Evolutionary conservation across 2,329 filamentous ascomycete genomes (phyloP), one percentile per base, ranked within the genome.

Genomic region (Thielaviopsis punctulata): DNA sequence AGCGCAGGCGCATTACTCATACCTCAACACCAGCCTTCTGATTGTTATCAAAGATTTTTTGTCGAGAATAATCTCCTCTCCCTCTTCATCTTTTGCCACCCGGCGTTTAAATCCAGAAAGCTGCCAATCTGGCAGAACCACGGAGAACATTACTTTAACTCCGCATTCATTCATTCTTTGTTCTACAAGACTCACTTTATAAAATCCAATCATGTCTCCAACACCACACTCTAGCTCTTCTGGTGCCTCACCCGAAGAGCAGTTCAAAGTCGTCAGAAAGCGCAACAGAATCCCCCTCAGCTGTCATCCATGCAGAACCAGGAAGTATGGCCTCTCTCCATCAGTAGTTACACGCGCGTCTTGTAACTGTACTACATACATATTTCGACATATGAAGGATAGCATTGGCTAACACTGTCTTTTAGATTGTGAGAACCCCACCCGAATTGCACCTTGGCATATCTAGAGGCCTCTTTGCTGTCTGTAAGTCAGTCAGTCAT

Each of bases 211-310:
- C 56, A 86, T 87, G 84, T 79, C 80, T 55, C 84, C 84, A 22
- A 88, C 85, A 49, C 83, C 86, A 52, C 80, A 83, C 19, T 88
- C 84, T 25, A 86, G 83, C 51, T 80, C 80, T 55, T 79, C 83
- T 57, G 75, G 71, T 22, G 82, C 84, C 57, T 94, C 88, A 45
- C 87, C 89, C 30, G 86, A 95, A 64, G 79, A 85, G 51, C 84
- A 90, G 58, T 94, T 86, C 62, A 79, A 86, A 60, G 82, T 95
- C 49, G 85, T 95, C 55, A 82, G 90, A 58, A 94, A 93, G 70
- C 79, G 90, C 64, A 95, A 96, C 62, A 76, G 90, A 55, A 82
- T 95, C 15, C 90, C 90, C 46, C 73, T 96, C 48, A 95, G 88
- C 61, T 96, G 90, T 65, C 86, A 82, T 58, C 86, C 89, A 27